Percentiles rank a stretch among this genome's conserved stretches.
Evolutionary conservation across 2,329 filamentous ascomycete genomes (phyloP).

Genomic region (Sarocladiaceae sp.): DNA sequence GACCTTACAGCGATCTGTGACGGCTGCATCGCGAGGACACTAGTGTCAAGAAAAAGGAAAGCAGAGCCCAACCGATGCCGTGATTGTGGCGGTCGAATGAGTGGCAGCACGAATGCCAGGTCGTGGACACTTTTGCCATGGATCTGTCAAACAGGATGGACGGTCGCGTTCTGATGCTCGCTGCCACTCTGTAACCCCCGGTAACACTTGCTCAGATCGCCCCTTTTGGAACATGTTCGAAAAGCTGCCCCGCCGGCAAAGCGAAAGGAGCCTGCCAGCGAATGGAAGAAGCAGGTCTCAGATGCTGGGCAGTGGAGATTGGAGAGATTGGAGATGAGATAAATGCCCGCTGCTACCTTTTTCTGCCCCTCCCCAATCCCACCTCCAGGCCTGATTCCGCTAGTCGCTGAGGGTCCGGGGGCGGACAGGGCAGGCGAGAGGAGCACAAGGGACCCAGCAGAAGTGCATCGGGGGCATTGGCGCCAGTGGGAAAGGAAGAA

Average conservation of each 20-base stretch:
- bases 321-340: constrained; percentile 10
- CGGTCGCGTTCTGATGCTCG: too few relatives aligned
- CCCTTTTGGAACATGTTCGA: not conserved
- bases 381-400: constrained; percentile 5
- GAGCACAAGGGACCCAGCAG: not conserved
- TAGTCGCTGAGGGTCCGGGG: constrained; percentile 4
- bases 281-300: not conserved
- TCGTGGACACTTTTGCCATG: too few relatives aligned
- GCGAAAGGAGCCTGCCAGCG: not conserved
- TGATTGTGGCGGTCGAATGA: too few relatives aligned
- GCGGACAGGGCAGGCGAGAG: constrained; percentile 3
- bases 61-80: too few relatives aligned
- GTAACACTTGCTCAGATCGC: not conserved
- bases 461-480: not conserved
- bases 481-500: not conserved
- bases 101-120: too few relatives aligned
- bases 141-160: too few relatives aligned
- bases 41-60: not conserved
- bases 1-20: too few relatives aligned
- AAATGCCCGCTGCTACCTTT: not conserved
- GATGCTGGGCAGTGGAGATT: constrained; percentile 7
- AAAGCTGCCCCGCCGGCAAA: not conserved
- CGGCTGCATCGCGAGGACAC: too few relatives aligned
- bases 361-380: constrained; percentile 2
- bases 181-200: too few relatives aligned